Base-by-base conservation (phyloP, 768 basidiomycete species). In the Paxillus ammoniavirescens region DNA sequence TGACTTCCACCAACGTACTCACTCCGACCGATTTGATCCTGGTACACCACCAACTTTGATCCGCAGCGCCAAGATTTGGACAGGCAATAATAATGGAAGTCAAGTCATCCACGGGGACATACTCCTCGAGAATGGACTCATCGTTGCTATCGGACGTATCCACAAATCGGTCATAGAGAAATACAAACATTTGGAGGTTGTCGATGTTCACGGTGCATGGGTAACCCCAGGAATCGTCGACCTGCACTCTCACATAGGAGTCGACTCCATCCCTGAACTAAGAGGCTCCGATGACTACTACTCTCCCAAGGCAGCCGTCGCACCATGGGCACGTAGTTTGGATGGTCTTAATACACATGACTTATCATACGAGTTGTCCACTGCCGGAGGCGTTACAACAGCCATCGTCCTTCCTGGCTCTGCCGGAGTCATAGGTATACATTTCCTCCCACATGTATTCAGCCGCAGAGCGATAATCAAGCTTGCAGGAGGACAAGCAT, bases 261-360 rank as follows among this genome's bases (percentile, higher is more conserved):
- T 82, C 33, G 72, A 62, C 17, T 59, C 82, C 12, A 69, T 79
- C 0, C 87, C 88, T 0, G 61, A 40, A 0, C 70, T 89, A 2
- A 50, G 61, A n/a, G 86, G 84, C 15, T 70, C 78, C 2, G 53
- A 49, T 13, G 86, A 89, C 62, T 76, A 61, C 42, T 82, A 85
- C 66, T 84, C 83, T 17, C 40, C 68, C 30, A 74, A 81, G 43
- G 76, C 74, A 0, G 12, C 35, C 8, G 43, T 74, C 3, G 72
- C 73, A 43, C 82, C 82, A 14, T 88, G 85, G 85, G 75, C 93
- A 8, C 78, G 89, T 35, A 84, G 82, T 28, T 67, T 93, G 12
- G 91, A 95, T 60, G 90, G 80, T 0, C 74, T 93, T 47, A 91
- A 93, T 64, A 91, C 89, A 0, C 89, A 88, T 59, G 91, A 93